Evolutionary conservation across 257 asterid genomes (phyloP).

Genomic region (Cordia subcordata): DNA sequence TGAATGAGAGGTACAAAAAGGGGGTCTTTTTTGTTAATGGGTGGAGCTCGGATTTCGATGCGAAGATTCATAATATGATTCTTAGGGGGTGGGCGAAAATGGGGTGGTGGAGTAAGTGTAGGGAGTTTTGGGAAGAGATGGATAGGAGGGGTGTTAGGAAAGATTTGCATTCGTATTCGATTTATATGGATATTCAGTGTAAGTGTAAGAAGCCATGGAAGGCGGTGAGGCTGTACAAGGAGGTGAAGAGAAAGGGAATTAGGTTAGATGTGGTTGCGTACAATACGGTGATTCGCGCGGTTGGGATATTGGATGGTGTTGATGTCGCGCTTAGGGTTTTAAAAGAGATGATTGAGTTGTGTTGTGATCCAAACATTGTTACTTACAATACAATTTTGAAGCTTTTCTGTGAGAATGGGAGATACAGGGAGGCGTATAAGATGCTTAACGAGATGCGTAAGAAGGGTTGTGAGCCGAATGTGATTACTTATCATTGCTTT

Average conservation of each 20-base stretch:
- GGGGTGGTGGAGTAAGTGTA: conserved; percentile 84
- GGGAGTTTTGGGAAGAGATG: conserved; percentile 92
- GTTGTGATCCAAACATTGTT: conserved; percentile 60
- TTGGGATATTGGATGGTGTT: conserved; percentile 75
- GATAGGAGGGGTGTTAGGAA: conserved; percentile 61
- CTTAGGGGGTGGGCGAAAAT: conserved; percentile 83
- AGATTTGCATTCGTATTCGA: conserved; percentile 77
- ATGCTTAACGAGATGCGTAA: conserved; percentile 53
- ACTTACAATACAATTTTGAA: conserved; percentile 73
- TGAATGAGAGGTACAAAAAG: conserved; percentile 28
- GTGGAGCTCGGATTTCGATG: conserved; percentile 30
- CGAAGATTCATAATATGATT: conserved; percentile 65
- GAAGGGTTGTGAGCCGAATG: conserved; percentile 65
- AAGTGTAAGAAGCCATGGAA: conserved; percentile 88
- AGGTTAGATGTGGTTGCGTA: conserved; percentile 68
- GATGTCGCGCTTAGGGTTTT: conserved; percentile 64
- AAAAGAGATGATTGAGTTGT: conserved; percentile 71
- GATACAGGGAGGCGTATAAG: conserved; percentile 59
- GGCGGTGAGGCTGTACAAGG: conserved; percentile 74
- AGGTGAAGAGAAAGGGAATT: conserved; percentile 75
- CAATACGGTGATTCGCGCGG: conserved; percentile 70
- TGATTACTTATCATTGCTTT: conserved; percentile 64
- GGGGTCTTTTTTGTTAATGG: conserved; percentile 6
- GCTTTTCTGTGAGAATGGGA: conserved; percentile 77
- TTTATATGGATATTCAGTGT: conserved; percentile 80